These are phyloP conservation scores for Tuber indicum DNA, from an alignment of 495 filamentous ascomycete species.

Conservation along the genomic window DNA sequence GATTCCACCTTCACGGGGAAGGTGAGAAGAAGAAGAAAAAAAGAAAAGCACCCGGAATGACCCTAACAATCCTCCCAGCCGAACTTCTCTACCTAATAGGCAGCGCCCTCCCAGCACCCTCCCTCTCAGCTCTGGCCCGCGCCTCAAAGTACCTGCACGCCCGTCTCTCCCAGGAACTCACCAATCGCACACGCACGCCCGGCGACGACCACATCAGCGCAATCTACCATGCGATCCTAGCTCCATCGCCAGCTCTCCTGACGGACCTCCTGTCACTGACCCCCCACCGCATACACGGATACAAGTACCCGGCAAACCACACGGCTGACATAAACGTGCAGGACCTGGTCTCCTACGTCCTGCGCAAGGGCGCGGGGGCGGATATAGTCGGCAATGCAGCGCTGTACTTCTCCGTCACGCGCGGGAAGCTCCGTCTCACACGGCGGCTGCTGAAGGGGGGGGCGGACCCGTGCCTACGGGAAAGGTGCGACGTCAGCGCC, in stretches of 20 bases:
- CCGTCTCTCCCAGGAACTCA: neutral
- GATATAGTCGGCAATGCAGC: neutral
- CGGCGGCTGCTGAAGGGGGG: neutral
- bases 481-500: neutral
- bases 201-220: neutral
- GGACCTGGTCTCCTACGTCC: neutral
- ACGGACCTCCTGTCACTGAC: neutral
- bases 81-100: neutral
- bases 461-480: neutral
- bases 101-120: neutral
- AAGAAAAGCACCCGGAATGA: neutral
- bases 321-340: neutral
- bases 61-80: neutral
- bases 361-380: neutral
- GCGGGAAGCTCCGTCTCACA: neutral
- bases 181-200: neutral
- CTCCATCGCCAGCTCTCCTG: neutral
- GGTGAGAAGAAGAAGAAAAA: neutral
- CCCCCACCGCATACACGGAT: slow-evolving; percentile 1
- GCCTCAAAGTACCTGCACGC: neutral
- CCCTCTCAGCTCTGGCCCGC: neutral
- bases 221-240: neutral
- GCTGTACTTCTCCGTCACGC: neutral
- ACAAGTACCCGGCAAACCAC: neutral
- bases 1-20: neutral